Evolutionary conservation across 306 rosid species (phyloP), one percentile per base, ranked within the genome.

Genomic region (Chamaecrista fasciculata): DNA sequence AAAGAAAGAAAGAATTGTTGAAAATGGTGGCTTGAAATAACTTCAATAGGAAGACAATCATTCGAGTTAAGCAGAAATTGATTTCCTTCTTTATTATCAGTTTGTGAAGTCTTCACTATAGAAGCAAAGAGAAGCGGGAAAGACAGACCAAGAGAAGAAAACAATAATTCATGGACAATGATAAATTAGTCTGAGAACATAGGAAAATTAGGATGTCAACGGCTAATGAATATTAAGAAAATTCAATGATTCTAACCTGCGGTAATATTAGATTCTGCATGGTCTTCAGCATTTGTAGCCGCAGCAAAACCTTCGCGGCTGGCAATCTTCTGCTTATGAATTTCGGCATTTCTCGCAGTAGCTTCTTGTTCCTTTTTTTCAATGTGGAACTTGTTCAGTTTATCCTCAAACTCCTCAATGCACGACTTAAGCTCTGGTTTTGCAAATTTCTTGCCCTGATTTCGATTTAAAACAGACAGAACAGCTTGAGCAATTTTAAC

Each of bases 351-450:
- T 81, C 83, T 84, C 52, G 96, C 87, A 43, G 94, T 88, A 56
- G 25, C 76, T 83, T 90, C 97, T 68, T 85, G 98, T 42, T 94
- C 97, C 79, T 94, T 94, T 79, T 83, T 88, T 68, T 90, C 97
- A 80, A 31, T 6, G 62, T 93, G 98, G 67, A 86, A 82, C 83
- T 86, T 90, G 52, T 83, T 86, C 52, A 94, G 79, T 79, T 88
- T 90, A 36, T 94, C 98, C 86, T 94, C 98, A 75, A 94, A 94
- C 81, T 94, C 98, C 76, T 90, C 98, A 33, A 94, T 72, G 80
- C 86, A 88, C 50, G 72, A 59, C 75, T 86, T 94, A 12, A 90
- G 86, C 81, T 94, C 98, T 44, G 84, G 78, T 80, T 94, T 94
- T 70, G 97, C 96, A 79, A 90, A 94, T 83, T 94, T 94, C 85